These are phyloP conservation scores for Phytopythium boreale DNA, from an alignment of 352 stramenopile genomes.

Conservation along the genomic window DNA sequence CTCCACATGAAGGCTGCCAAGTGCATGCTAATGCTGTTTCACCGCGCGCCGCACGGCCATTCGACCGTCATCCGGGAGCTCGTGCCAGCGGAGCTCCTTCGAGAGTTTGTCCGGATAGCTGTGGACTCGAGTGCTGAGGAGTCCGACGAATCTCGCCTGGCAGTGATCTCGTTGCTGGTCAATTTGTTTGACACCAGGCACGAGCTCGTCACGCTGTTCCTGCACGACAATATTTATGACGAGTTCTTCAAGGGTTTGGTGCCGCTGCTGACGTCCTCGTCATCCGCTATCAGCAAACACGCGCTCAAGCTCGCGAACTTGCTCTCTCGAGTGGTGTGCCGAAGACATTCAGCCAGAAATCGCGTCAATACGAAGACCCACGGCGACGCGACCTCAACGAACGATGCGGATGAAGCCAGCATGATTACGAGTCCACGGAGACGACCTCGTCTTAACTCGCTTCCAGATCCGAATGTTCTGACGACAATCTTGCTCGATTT, in stretches of 20 bases:
- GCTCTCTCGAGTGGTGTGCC: conserved; percentile 53
- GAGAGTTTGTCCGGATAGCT: conserved; percentile 52
- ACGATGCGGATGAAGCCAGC: not conserved
- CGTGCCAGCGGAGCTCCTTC: conserved; percentile 42
- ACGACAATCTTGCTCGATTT: conserved; percentile 69
- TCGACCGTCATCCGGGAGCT: conserved; percentile 34
- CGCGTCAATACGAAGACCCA: not conserved
- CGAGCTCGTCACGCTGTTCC: conserved; percentile 51
- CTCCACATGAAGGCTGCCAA: conserved; percentile 70
- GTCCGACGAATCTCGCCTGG: conserved; percentile 64
- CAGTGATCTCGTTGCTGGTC: conserved; percentile 58
- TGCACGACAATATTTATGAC: conserved; percentile 55
- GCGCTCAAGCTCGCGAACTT: conserved; percentile 54
- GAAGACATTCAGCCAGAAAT: conserved; percentile 23
- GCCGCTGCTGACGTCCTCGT: conserved; percentile 38
- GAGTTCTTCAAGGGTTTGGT: conserved; percentile 54
- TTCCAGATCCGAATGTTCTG: conserved; percentile 59
- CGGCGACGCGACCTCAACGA: not conserved
- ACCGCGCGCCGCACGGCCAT: conserved; percentile 32
- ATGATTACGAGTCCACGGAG: conserved; percentile 10
- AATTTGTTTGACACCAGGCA: conserved; percentile 62
- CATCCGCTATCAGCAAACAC: conserved; percentile 31
- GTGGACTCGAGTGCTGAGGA: conserved; percentile 46
- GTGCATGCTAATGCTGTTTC: conserved; percentile 61
- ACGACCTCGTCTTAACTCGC: conserved; percentile 43